These are phyloP conservation scores for Zea luxurians DNA, from an alignment of 176 grass and related monocot genomes.

Conservation along the genomic window DNA sequence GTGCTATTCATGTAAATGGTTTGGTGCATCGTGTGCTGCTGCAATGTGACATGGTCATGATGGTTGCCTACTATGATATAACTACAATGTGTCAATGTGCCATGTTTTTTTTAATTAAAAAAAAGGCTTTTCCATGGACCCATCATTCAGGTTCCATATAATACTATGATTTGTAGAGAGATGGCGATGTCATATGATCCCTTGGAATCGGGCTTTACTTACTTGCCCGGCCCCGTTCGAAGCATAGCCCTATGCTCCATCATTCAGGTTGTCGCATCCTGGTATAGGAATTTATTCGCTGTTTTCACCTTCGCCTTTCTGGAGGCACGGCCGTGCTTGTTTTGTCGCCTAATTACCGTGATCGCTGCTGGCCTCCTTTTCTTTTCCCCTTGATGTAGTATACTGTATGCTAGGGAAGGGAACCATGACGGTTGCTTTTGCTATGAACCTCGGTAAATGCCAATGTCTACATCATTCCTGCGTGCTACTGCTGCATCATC, in stretches of 20 bases:
- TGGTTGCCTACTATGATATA: conserved; percentile 38
- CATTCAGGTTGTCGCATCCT: conserved; percentile 36
- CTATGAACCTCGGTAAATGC: not conserved
- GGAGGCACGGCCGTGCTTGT: conserved; percentile 5
- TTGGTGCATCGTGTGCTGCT: conserved; percentile 46
- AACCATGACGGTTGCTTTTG: not conserved
- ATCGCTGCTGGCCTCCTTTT: not conserved
- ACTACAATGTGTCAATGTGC: not conserved
- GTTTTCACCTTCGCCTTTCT: conserved; percentile 35
- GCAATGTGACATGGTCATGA: conserved; percentile 35
- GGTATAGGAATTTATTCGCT: conserved; percentile 27
- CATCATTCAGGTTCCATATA: conserved; percentile 51
- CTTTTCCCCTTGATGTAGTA: no score
- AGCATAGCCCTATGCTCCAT: conserved; percentile 61
- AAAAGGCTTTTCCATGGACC: conserved; percentile 28
- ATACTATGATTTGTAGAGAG: conserved; percentile 30
- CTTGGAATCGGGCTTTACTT: conserved; percentile 71
- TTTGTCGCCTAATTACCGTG: not conserved
- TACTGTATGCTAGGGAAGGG: not conserved
- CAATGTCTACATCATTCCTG: conserved; percentile 7
- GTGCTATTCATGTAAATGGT: conserved; percentile 55
- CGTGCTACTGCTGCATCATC: not conserved
- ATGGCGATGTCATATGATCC: conserved; percentile 45
- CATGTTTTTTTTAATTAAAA: no score
- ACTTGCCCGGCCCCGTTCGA: conserved; percentile 55